Percentiles rank a stretch among this genome's conserved stretches.
Evolutionary conservation across 768 basidiomycete genomes (phyloP).

Genomic region (Lactarius akahatsu): DNA sequence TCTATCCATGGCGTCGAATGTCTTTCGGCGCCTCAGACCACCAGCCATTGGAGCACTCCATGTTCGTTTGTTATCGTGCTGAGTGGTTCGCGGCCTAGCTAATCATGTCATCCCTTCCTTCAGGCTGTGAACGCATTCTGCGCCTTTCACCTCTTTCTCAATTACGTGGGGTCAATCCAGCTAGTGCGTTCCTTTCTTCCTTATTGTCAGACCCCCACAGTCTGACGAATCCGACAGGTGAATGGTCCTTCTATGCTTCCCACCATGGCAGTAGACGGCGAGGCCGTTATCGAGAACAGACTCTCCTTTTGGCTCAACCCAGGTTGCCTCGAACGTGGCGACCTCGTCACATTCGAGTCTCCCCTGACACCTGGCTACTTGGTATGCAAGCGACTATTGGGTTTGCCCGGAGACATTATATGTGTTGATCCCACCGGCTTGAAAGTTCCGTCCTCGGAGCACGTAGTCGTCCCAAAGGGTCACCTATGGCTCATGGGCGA

Average conservation of each 20-base stretch:
- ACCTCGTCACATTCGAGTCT: constrained; percentile 70
- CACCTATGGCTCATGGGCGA: constrained; percentile 93
- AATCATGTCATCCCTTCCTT: constrained; percentile 32
- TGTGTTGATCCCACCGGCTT: constrained; percentile 84
- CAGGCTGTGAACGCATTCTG: constrained; percentile 50
- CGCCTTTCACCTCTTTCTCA: constrained; percentile 59
- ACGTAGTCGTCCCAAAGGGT: constrained; percentile 77
- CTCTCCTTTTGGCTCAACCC: constrained; percentile 54
- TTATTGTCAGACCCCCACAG: constrained; percentile 1
- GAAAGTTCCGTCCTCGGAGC: constrained; percentile 62
- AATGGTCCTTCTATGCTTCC: constrained; percentile 80
- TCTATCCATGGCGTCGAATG: constrained; percentile 12
- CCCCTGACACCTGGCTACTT: constrained; percentile 63
- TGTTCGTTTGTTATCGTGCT: constrained; percentile 13
- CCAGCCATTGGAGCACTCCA: constrained; percentile 18
- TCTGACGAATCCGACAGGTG: constrained; percentile 45
- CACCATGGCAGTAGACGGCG: constrained; percentile 59
- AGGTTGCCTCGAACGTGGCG: constrained; percentile 61
- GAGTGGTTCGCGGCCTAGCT: constrained; percentile 33
- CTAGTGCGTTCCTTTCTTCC: constrained; percentile 39
- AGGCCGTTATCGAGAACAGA: constrained; percentile 63
- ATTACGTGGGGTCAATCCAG: constrained; percentile 58
- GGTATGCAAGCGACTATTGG: constrained; percentile 88
- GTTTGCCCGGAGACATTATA: constrained; percentile 84
- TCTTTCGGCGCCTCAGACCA: constrained; percentile 21